Evolutionary conservation across 495 filamentous ascomycete species (phyloP).

Genomic region (Lasiosphaeria miniovina): DNA sequence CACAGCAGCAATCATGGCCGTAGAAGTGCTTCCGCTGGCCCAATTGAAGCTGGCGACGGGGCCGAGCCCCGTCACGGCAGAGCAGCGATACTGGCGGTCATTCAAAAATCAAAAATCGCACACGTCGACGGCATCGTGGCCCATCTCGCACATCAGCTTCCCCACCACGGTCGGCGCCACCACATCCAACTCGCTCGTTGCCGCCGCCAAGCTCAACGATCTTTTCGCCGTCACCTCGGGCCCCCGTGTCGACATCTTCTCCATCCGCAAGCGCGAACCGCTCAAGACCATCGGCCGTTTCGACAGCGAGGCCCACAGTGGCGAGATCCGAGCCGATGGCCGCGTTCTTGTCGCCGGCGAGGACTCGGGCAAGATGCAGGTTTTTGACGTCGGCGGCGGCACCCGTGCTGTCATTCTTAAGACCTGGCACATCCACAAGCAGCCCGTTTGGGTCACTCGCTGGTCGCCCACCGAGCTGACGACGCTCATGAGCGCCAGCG

Average conservation of each 20-base stretch:
- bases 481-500: conserved; percentile 74
- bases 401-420: conserved; percentile 83
- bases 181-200: conserved; percentile 42
- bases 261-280: conserved; percentile 79
- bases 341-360: conserved; percentile 87
- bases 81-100: conserved; percentile 88
- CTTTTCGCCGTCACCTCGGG: conserved; percentile 91
- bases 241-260: conserved; percentile 87
- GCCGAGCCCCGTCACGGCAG: conserved; percentile 70
- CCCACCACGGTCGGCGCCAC: conserved; percentile 51
- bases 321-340: conserved; percentile 83
- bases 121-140: conserved; percentile 78
- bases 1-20: conserved; percentile 62
- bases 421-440: conserved; percentile 94
- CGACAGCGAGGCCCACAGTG: conserved; percentile 81
- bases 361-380: conserved; percentile 84
- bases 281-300: conserved; percentile 91
- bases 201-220: conserved; percentile 55
- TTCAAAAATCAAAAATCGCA: conserved; percentile 87
- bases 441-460: conserved; percentile 87
- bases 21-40: conserved; percentile 76
- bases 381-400: conserved; percentile 72
- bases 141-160: conserved; percentile 84
- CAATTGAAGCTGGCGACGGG: conserved; percentile 78
- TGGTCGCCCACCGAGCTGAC: conserved; percentile 87